phyloP scores from a whole-genome alignment of 2,329 filamentous ascomycete genomes.

The Botrytis fragariae region DNA sequence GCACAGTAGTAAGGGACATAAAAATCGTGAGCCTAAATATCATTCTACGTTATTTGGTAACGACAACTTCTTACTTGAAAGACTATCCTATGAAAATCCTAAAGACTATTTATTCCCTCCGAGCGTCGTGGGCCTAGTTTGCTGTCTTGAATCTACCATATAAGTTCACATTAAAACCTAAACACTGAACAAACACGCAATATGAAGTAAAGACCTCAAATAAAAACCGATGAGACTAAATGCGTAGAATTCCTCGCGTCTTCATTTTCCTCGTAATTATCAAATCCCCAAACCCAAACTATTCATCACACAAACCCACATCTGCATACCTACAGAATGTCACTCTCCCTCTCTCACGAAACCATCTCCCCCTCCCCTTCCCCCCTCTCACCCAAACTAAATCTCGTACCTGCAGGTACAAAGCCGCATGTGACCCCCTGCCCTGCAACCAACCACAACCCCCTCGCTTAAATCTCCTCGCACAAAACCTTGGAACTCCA shows the following conservation, averaged over 20 bases:
- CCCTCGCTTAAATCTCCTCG: neutral
- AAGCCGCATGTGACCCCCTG: neutral
- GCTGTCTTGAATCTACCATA: too few species aligned
- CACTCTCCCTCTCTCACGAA: neutral
- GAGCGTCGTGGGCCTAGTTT: neutral
- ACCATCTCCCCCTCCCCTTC: neutral
- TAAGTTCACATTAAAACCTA: accelerated
- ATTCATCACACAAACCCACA: neutral
- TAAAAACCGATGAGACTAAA: neutral
- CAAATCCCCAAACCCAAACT: neutral
- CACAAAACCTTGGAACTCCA: neutral
- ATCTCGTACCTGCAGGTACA: neutral
- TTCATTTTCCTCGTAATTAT: neutral
- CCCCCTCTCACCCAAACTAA: neutral
- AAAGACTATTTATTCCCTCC: neutral
- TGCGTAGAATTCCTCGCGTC: neutral
- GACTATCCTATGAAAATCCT: neutral
- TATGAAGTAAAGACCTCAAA: neutral
- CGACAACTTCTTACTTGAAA: neutral
- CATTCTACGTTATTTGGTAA: neutral
- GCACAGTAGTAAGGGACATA: neutral
- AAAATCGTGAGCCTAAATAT: neutral
- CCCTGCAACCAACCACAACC: neutral
- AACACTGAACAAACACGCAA: neutral
- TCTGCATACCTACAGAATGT: neutral